phyloP scores from a whole-genome alignment of 805 yeast genomes.

The Wickerhamiella galacta region DNA sequence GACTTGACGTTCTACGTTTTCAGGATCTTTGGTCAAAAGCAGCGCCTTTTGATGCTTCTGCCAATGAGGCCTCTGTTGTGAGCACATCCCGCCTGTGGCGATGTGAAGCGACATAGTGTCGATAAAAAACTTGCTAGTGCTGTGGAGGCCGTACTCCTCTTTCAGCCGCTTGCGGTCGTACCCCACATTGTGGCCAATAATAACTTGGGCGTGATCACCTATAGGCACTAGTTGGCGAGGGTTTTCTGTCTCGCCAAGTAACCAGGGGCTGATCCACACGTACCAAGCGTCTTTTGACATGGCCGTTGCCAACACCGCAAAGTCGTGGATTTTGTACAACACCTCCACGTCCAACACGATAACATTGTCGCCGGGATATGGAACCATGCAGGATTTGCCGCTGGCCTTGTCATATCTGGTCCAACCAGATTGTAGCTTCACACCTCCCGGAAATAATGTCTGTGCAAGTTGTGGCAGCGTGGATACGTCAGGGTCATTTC shows the following conservation, averaged over 20 bases:
- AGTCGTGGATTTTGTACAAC: slow-evolving; percentile 54
- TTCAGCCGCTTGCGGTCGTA: slow-evolving; percentile 75
- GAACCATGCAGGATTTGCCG: slow-evolving; percentile 37
- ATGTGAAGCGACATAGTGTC: slow-evolving; percentile 91
- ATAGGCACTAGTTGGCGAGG: slow-evolving; percentile 57
- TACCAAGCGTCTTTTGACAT: slow-evolving; percentile 72
- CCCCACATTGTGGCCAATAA: slow-evolving; percentile 82
- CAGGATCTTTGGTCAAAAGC: slow-evolving; percentile 6
- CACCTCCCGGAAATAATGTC: slow-evolving; percentile 27
- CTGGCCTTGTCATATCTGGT: slow-evolving; percentile 41
- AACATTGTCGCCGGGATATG: slow-evolving; percentile 51
- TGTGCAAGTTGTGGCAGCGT: background rate
- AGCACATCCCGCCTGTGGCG: slow-evolving; percentile 81
- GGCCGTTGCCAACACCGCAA: slow-evolving; percentile 70
- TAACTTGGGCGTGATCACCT: slow-evolving; percentile 39
- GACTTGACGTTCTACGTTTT: slow-evolving; percentile 8
- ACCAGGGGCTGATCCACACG: slow-evolving; percentile 82
- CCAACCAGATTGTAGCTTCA: slow-evolving; percentile 53
- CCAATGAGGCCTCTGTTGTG: slow-evolving; percentile 76
- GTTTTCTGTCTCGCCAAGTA: slow-evolving; percentile 36
- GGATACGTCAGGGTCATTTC: slow-evolving; percentile 8
- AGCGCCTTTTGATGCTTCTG: slow-evolving; percentile 22
- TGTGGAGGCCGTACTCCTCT: slow-evolving; percentile 63
- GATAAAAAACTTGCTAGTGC: slow-evolving; percentile 57
- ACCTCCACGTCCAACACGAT: slow-evolving; percentile 85